These are phyloP conservation scores for Sarocladiaceae sp. DNA, from an alignment of 2,329 filamentous ascomycete species.

Conservation along the genomic window DNA sequence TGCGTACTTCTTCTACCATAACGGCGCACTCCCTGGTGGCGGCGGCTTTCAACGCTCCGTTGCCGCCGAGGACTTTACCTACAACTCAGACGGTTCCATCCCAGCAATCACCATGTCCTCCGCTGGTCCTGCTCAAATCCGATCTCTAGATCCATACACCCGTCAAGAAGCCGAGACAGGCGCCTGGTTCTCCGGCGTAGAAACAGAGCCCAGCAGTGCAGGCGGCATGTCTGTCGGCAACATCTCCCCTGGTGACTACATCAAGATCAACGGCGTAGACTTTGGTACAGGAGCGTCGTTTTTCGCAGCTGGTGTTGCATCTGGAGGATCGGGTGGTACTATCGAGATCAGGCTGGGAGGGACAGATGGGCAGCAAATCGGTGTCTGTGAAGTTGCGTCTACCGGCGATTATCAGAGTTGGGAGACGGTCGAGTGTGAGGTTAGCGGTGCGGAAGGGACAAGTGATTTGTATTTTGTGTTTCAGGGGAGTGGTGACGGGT, in stretches of 20 bases:
- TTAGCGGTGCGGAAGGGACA: conserved; percentile 16
- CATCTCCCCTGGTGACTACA: conserved; percentile 25
- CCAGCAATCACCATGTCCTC: conserved; percentile 21
- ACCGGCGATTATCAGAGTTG: conserved; percentile 22
- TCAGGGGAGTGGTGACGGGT: conserved; percentile 14
- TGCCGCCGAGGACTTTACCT: conserved; percentile 21
- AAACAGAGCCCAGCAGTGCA: conserved; percentile 18
- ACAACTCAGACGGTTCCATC: conserved; percentile 22
- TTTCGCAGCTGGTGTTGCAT: conserved; percentile 21
- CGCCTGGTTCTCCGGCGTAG: conserved; percentile 20
- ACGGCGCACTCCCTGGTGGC: conserved; percentile 23
- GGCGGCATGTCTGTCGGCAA: conserved; percentile 19
- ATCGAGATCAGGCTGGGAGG: conserved; percentile 24
- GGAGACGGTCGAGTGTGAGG: conserved; percentile 16
- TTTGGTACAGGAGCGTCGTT: conserved; percentile 21
- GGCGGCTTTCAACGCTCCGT: conserved; percentile 22
- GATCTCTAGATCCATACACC: conserved; percentile 20
- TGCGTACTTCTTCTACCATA: conserved; percentile 28
- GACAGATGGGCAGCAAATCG: conserved; percentile 19
- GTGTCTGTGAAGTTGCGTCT: conserved; percentile 19
- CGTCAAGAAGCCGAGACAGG: conserved; percentile 24
- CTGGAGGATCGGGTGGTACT: conserved; percentile 17
- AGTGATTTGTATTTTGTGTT: conserved; percentile 18
- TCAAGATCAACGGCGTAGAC: conserved; percentile 25
- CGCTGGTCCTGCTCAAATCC: conserved; percentile 20